phyloP scores from a whole-genome alignment of 2,329 filamentous ascomycete species.

The Botrytis byssoidea region DNA sequence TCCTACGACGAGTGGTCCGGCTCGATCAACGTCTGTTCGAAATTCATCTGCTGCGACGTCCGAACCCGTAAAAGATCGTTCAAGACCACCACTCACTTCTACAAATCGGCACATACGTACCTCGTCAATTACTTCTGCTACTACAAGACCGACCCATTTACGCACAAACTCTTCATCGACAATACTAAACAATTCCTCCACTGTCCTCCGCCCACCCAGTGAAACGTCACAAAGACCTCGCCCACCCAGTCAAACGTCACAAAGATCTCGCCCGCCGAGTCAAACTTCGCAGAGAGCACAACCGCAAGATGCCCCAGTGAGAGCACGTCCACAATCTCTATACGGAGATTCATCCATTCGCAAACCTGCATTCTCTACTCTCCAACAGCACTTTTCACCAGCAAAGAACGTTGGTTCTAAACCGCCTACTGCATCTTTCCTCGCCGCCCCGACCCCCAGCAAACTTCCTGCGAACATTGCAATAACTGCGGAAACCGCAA shows the following conservation, averaged over 20 bases:
- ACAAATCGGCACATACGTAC: conserved; percentile 33
- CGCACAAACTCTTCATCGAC: conserved; percentile 36
- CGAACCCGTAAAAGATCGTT: conserved; percentile 23
- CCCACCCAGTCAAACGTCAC: conserved; percentile 23
- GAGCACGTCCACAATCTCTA: conserved; percentile 21
- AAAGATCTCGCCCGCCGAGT: conserved; percentile 22
- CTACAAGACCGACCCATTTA: conserved; percentile 27
- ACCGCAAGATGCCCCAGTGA: conserved; percentile 10
- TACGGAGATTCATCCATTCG: conserved; percentile 26
- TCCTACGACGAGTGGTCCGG: conserved; percentile 25
- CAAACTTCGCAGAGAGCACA: conserved; percentile 14
- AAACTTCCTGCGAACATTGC: conserved; percentile 61
- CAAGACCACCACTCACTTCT: conserved; percentile 25
- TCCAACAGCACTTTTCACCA: conserved; percentile 67
- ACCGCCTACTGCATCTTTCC: conserved; percentile 56
- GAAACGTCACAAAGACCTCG: conserved; percentile 15
- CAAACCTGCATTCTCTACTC: conserved; percentile 52
- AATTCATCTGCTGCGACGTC: conserved; percentile 21
- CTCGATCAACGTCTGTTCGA: conserved; percentile 31
- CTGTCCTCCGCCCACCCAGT: conserved; percentile 28
- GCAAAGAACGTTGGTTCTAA: conserved; percentile 61
- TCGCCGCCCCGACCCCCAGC: conserved; percentile 60
- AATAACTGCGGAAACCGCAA: conserved; percentile 55
- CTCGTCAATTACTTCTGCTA: conserved; percentile 24
- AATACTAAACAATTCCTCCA: conserved; percentile 26